These are phyloP conservation scores for Penicillium psychrofluorescens DNA, from an alignment of 495 filamentous ascomycete genomes.

Conservation along the genomic window DNA sequence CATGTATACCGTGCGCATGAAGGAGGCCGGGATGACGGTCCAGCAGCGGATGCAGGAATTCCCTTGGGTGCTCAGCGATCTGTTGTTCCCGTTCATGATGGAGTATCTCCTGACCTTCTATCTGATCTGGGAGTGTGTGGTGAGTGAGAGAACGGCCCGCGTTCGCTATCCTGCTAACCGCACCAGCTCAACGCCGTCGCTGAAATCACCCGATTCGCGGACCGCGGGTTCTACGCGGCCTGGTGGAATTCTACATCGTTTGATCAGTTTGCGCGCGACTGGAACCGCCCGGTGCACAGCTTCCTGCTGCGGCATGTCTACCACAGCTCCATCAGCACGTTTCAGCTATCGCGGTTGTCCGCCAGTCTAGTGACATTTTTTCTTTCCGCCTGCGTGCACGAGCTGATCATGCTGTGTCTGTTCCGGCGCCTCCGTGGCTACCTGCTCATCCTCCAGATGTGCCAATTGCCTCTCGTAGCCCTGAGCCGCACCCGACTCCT, in stretches of 20 bases:
- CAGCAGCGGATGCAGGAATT: conserved; percentile 55
- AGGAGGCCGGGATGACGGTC: conserved; percentile 51
- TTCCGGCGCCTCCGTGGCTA: conserved; percentile 73
- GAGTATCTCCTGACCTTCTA: conserved; percentile 59
- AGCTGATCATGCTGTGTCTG: conserved; percentile 70
- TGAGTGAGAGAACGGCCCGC: conserved; percentile 3
- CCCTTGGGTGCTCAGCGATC: conserved; percentile 60
- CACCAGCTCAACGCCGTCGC: conserved; percentile 59
- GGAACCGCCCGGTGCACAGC: conserved; percentile 66
- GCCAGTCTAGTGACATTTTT: conserved; percentile 71
- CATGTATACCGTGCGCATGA: conserved; percentile 56
- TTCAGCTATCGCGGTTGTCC: conserved; percentile 58
- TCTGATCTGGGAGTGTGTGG: conserved; percentile 72
- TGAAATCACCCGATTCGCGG: conserved; percentile 67
- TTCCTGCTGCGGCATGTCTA: conserved; percentile 71
- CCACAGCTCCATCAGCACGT: conserved; percentile 62
- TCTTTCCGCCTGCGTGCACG: conserved; percentile 60
- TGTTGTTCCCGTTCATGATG: conserved; percentile 70
- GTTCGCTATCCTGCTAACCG: neutral
- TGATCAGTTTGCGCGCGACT: conserved; percentile 62
- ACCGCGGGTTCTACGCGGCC: conserved; percentile 68
- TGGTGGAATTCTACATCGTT: conserved; percentile 56
- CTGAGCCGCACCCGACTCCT: conserved; percentile 57
- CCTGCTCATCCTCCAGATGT: conserved; percentile 61
- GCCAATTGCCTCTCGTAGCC: conserved; percentile 43